Evolutionary conservation across 2,329 filamentous ascomycete species (phyloP).

Genomic region (Coniochaeta sp.): DNA sequence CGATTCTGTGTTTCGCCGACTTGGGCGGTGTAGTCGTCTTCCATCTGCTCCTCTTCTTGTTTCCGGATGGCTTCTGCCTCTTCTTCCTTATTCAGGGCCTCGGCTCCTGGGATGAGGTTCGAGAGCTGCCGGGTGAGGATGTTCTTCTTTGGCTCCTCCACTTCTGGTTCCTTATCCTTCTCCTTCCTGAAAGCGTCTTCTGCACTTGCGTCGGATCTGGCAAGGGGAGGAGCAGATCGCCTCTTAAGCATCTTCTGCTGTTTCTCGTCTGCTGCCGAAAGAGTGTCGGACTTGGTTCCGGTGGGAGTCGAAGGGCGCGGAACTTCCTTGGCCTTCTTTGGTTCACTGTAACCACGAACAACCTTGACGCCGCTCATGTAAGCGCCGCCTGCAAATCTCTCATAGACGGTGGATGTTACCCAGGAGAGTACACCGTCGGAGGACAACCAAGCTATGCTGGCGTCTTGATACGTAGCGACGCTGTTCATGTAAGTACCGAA

Average conservation of each 20-base stretch:
- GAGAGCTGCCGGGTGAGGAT: constrained; percentile 68
- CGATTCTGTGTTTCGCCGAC: constrained; percentile 77
- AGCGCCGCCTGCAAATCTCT: constrained; percentile 75
- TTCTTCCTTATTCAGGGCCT: too few species aligned
- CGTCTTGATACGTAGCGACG: constrained; percentile 83
- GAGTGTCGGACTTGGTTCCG: constrained; percentile 23
- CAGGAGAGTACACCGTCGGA: constrained; percentile 85
- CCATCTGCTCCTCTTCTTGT: constrained; percentile 80
- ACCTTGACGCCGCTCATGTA: constrained; percentile 81
- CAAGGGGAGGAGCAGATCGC: constrained; percentile 46
- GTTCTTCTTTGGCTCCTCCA: constrained; percentile 14
- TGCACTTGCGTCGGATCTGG: constrained; percentile 22
- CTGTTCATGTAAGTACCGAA: constrained; percentile 93
- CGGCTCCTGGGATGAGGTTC: constrained; percentile 53
- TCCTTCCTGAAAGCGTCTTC: constrained; percentile 22
- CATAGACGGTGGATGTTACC: constrained; percentile 83
- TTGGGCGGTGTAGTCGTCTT: constrained; percentile 76
- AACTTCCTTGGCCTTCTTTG: constrained; percentile 36
- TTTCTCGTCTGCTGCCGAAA: constrained; percentile 34
- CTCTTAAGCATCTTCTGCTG: constrained; percentile 46
- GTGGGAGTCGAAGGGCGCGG: constrained; percentile 31
- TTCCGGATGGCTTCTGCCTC: constrained; percentile 73
- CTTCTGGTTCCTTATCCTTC: constrained; percentile 13
- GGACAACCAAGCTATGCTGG: constrained; percentile 73
- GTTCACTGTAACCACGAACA: constrained; percentile 70